Evolutionary conservation across 169 alveolate species (phyloP), one percentile per base, ranked within the genome.

Genomic region (Perkinsus olseni): DNA sequence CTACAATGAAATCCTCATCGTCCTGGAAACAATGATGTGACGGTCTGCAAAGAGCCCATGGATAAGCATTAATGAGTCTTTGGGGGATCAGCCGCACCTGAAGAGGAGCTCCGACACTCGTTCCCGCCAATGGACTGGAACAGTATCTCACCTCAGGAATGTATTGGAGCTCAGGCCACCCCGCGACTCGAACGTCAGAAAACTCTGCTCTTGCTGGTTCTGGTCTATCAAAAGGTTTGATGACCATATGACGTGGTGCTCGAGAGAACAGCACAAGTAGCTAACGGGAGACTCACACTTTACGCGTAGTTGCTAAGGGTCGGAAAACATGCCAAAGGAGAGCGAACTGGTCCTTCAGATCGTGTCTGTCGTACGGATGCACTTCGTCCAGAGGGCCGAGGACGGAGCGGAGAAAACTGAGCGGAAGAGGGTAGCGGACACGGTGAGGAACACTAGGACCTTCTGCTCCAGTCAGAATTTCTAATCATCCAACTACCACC

Each of bases 41-140:
- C 28, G 92, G 92, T 34, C 92, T 13, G 51, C 92, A 91, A 37
- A 39, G 38, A 8, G 92, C 92, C 92, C 92, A 91, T 17, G 92
- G 92, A 34, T 91, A 91, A 36, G 92, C 92, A 38, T 91, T 91
- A 31, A 91, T 21, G 24, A 38, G 38, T 34, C 40, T 91, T 34
- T 91, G 92, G 38, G 92, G 92, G 74, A 91, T 38, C 21, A 91
- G 74, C 62, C 92, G 28, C 3, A 91, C 92, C 50, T 91, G 62
- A 6, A 45, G 6, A n/a, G 62, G 62, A 45, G 6, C 62, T 45
- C 62, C 6, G 62, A 45, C 24, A 45, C 24, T 10, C 24, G 17
- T n/a, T n/a, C n/a, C n/a, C n/a, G n/a, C n/a, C n/a, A n/a, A n/a
- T 17, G 62, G 62, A 17, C 62, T 10, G 62, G 17, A n/a, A n/a